Base-by-base conservation (phyloP, 768 basidiomycete genomes). In the Russula sp. region DNA sequence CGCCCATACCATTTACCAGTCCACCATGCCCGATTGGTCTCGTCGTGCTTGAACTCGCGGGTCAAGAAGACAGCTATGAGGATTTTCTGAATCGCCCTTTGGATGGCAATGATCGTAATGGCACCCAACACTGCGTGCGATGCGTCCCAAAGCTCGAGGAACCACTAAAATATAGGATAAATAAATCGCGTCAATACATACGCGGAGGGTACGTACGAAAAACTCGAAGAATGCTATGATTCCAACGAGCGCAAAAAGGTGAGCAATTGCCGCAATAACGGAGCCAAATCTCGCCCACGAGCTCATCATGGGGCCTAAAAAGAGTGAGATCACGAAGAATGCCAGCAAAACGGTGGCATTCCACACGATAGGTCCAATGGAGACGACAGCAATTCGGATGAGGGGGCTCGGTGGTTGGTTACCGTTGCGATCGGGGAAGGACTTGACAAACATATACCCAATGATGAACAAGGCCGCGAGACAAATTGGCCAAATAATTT, bases 1-100 rank as follows among this genome's bases (percentile, higher is more conserved):
- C 94, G 88, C 49, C 95, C 95, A 74, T 94, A 96, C 97, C 97
- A 98, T 73, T 87, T 81, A 53, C 94, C 95, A 36, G 95, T 96
- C 97, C 97, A 99, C 96, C 96, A 99, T 8, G 95, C 95, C 30
- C 93, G 83, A 78, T 98, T 98, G 40, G 93, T 95, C 77, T 98
- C 95, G 74, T 99, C 97, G 74, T 98, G 94, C 79, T 99, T 99
- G 84, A 97, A 97, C 76, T 99, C 97, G 67, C 97, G 89, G 46
- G 94, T 90, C 42, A 98, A 79, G 84, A 95, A 94, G 65, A 96
- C 89, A 0, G 95, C 81, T 72, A 99, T 98, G 61, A 97, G 79
- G 64, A 94, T 81, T 81, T 98, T 98, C 84, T 95, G 88, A 65
- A 98, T 77, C 20, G 90, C 90, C 57, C 97, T 86, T 73, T 98